These are phyloP conservation scores for Penicillium concentricum DNA, from an alignment of 2,329 filamentous ascomycete genomes.

Conservation along the genomic window DNA sequence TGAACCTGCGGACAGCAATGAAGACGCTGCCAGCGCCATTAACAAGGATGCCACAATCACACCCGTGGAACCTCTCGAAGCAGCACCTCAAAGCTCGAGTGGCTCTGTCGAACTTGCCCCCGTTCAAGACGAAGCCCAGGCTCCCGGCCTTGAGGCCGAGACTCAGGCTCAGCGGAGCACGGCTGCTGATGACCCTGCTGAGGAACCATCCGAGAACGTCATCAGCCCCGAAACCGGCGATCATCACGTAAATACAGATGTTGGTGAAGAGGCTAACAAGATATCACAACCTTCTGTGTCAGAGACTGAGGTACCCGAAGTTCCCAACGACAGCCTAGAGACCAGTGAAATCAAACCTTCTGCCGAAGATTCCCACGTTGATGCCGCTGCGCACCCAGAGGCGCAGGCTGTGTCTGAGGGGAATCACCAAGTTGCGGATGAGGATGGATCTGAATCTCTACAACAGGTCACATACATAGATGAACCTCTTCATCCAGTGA, in stretches of 20 bases:
- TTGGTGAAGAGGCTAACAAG: constrained; percentile 23
- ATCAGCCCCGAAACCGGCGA: background rate
- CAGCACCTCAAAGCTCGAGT: constrained; percentile 3
- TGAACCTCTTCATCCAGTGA: constrained; percentile 47
- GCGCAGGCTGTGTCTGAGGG: constrained; percentile 5
- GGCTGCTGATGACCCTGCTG: background rate
- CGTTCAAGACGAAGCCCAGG: background rate
- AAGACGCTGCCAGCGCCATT: constrained; percentile 5
- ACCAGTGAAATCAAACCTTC: constrained; percentile 10
- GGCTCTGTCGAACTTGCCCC: background rate
- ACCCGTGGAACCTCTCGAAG: constrained; percentile 3
- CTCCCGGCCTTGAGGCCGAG: background rate
- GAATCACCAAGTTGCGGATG: constrained; percentile 2
- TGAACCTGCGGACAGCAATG: constrained; percentile 10
- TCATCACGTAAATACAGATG: constrained; percentile 2
- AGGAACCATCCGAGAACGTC: background rate
- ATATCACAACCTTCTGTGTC: constrained; percentile 5
- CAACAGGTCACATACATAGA: constrained; percentile 15
- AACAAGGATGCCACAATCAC: constrained; percentile 6
- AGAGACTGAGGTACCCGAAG: constrained; percentile 5
- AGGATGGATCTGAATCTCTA: constrained; percentile 20
- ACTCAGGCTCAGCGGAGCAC: background rate
- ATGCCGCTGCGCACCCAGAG: constrained; percentile 10
- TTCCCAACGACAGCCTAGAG: constrained; percentile 17
- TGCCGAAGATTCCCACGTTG: constrained; percentile 7